Evolutionary conservation across 768 basidiomycete species (phyloP), one percentile per base, ranked within the genome.

Genomic region (Tricholomella constricta): DNA sequence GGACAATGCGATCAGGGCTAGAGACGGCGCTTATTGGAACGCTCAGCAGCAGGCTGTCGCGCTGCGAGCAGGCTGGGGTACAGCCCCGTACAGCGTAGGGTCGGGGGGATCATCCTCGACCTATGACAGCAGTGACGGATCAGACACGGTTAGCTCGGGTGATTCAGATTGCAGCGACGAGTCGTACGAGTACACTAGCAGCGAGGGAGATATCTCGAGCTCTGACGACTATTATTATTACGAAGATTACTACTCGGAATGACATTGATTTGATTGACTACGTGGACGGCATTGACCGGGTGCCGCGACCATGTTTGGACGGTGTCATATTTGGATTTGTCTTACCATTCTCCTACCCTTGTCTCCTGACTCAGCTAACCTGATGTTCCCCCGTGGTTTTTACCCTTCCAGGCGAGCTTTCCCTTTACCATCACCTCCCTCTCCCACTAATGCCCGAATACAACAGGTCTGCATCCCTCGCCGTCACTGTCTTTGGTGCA

Each of bases 401-500:
- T 38, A 54, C 34, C 52, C 49, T 17, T 27, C 51, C 38, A 57
- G 57, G 58, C 55, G 19, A 45, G 35, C 29, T 54, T 15, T 43
- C 26, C 34, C 35, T 31, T 45, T 32, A 5, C 45, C 45, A 19
- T 22, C 52, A 36, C 36, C 22, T 29, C 34, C 52, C 12, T 29
- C 6, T 36, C 15, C 31, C 48, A 29, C 29, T 42, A 17, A 63
- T 63, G 62, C 53, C 38, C 27, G 23, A 52, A n/a, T 65, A 63
- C 48, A 52, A 58, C 40, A 70, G 67, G 62, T 61, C 62, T 26
- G 64, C 66, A 20, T 65, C 69, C 22, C 54, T 68, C 22, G 54
- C 53, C n/a, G 61, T 63, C 56, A 63, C 69, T 22, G 50, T 65
- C 32, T 61, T 66, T 10, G 69, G 69, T 5, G 52, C 65, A 2